A percentile compares a stretch with the other conserved stretches of the same genome.
Evolutionary conservation across 75 land plant species (phyloP).

Genomic region (Selaginella tamariscina): DNA sequence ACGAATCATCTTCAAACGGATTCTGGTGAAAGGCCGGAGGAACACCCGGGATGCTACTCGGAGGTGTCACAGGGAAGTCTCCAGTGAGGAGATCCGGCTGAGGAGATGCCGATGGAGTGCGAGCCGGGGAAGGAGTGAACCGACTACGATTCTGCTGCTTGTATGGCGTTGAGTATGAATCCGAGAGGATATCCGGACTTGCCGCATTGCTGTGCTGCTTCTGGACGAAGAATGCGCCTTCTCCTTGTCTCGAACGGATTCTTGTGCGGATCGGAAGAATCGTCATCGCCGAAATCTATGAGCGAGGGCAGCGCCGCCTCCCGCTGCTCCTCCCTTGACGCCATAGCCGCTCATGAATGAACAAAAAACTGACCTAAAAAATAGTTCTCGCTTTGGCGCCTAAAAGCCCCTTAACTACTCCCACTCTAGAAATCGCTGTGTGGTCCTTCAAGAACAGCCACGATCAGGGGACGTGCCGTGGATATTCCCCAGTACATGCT

Average conservation of each 20-base stretch:
- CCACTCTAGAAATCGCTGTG: neutral
- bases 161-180: neutral
- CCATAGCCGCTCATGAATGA: neutral
- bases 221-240: too few species aligned
- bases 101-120: neutral
- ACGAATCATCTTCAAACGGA: neutral
- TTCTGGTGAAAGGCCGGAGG: neutral
- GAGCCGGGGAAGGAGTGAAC: neutral
- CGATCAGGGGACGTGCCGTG: neutral
- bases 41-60: neutral
- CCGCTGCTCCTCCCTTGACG: neutral
- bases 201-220: constrained; percentile 1
- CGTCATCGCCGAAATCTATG: neutral
- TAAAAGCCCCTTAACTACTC: too few species aligned
- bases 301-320: neutral
- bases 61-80: neutral
- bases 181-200: neutral
- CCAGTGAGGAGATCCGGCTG: neutral
- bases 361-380: neutral
- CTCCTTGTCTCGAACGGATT: neutral
- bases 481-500: neutral
- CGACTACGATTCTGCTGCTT: neutral
- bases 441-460: neutral
- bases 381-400: neutral
- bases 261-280: neutral